Percentiles rank a stretch among this genome's conserved stretches.
These are phyloP conservation scores for Fusarium robinianum DNA, from an alignment of 2,329 filamentous ascomycete genomes.

Conservation along the genomic window DNA sequence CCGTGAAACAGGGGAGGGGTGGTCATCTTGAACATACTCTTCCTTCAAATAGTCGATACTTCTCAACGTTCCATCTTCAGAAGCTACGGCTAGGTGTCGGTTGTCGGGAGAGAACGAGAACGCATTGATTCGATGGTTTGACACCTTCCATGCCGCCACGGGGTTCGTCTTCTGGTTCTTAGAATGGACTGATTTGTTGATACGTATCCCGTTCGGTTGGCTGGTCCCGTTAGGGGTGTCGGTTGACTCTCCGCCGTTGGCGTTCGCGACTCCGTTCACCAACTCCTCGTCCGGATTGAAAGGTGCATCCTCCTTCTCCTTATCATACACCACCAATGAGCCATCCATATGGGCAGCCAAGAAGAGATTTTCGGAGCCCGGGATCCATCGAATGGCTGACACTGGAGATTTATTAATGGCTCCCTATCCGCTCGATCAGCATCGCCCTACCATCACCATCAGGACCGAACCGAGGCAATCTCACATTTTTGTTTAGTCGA, in stretches of 20 bases:
- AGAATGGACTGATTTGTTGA: constrained; percentile 91
- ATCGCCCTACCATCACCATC: not conserved
- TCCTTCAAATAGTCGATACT: constrained; percentile 93
- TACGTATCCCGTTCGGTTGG: constrained; percentile 60
- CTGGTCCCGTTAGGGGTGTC: constrained; percentile 41
- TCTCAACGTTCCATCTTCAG: constrained; percentile 86
- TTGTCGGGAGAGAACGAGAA: constrained; percentile 92
- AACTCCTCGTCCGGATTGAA: constrained; percentile 72
- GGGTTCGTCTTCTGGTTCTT: constrained; percentile 94
- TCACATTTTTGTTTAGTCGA: constrained; percentile 90
- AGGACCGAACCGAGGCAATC: constrained; percentile 27
- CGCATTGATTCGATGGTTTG: constrained; percentile 86
- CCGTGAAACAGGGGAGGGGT: not conserved
- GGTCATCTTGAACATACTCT: constrained; percentile 60
- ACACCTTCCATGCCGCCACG: constrained; percentile 89
- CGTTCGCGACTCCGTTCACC: constrained; percentile 50
- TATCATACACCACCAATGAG: constrained; percentile 90
- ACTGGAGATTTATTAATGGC: constrained; percentile 86
- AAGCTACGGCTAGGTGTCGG: constrained; percentile 83
- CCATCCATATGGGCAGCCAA: constrained; percentile 92
- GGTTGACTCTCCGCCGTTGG: constrained; percentile 49
- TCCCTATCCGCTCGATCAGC: constrained; percentile 57
- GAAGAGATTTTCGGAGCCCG: constrained; percentile 90
- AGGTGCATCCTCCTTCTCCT: constrained; percentile 87
- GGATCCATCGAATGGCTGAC: constrained; percentile 89